These are phyloP conservation scores for Phialophora tarda DNA, from an alignment of 2,329 filamentous ascomycete genomes.

Conservation along the genomic window DNA sequence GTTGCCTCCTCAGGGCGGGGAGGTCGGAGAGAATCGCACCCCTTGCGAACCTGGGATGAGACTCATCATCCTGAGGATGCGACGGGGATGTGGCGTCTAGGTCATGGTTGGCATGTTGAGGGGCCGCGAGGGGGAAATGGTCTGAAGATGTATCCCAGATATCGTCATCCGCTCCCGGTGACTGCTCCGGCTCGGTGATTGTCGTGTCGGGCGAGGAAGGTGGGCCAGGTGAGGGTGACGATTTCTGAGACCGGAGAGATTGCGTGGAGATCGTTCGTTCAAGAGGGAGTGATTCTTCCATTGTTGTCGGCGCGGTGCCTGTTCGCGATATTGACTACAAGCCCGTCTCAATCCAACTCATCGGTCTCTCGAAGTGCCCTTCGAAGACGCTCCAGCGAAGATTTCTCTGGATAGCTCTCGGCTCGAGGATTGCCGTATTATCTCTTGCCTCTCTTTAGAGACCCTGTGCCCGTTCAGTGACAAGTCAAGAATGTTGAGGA, in stretches of 20 bases:
- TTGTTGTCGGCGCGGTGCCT: neutral
- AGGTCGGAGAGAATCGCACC: constrained; percentile 66
- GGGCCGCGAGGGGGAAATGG: constrained; percentile 10
- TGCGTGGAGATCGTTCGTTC: neutral
- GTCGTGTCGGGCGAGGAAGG: constrained; percentile 28
- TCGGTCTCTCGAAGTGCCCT: neutral
- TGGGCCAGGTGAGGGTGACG: constrained; percentile 1
- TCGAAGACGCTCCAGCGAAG: neutral
- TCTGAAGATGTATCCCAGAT: constrained; percentile 38
- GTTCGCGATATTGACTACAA: neutral
- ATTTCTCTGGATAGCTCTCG: neutral
- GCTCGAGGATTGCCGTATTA: neutral
- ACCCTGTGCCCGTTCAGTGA: neutral
- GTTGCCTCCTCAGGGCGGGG: constrained; percentile 73
- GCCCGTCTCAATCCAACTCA: neutral
- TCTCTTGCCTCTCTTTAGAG: neutral
- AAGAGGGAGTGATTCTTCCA: neutral
- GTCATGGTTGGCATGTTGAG: neutral
- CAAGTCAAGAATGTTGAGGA: neutral
- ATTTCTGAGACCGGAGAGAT: constrained; percentile 3
- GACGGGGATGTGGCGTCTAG: neutral
- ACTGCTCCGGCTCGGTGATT: constrained; percentile 34
- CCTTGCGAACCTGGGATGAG: neutral
- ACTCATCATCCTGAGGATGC: neutral
- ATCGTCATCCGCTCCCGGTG: constrained; percentile 31